Percentiles rank a stretch among this genome's conserved stretches.
These are phyloP conservation scores for Diutina catenulata DNA, from an alignment of 1,139 yeast genomes.

Conservation along the genomic window DNA sequence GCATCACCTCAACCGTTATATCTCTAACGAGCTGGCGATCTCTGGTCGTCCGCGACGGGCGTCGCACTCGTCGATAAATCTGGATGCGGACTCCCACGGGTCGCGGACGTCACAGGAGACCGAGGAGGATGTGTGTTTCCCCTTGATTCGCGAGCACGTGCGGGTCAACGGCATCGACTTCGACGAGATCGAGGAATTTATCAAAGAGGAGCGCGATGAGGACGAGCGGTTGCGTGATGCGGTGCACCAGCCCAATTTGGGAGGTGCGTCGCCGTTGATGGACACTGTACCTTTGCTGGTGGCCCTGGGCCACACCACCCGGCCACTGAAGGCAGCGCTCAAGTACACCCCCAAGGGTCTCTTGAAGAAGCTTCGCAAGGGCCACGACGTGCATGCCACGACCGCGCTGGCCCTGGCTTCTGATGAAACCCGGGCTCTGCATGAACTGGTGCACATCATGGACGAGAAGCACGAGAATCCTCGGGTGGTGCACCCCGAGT, in stretches of 20 bases:
- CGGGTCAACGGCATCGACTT: conserved; percentile 70
- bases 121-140: conserved; percentile 96
- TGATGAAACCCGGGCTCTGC: background rate
- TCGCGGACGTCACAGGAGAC: conserved; percentile 72
- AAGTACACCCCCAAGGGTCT: conserved; percentile 46
- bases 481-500: background rate
- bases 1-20: background rate
- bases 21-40: background rate
- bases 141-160: conserved; percentile 68
- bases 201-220: conserved; percentile 37
- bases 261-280: too few species aligned
- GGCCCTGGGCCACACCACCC: too few species aligned
- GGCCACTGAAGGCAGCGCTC: conserved; percentile 22
- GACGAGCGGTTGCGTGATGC: conserved; percentile 11
- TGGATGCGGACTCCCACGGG: conserved; percentile 61
- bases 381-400: too few species aligned
- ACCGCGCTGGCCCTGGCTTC: too few species aligned
- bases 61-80: conserved; percentile 21
- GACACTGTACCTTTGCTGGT: too few species aligned
- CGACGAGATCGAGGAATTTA: conserved; percentile 68
- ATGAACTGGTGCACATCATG: background rate
- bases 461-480: background rate
- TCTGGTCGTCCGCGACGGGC: background rate
- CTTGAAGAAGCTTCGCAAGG: too few species aligned
- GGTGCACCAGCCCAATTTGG: conserved; percentile 7